A percentile compares a stretch with the other conserved stretches of the same genome.
Conservation (phyloP, 805 yeast genomes). For the Metschnikowia henanensis region DNA sequence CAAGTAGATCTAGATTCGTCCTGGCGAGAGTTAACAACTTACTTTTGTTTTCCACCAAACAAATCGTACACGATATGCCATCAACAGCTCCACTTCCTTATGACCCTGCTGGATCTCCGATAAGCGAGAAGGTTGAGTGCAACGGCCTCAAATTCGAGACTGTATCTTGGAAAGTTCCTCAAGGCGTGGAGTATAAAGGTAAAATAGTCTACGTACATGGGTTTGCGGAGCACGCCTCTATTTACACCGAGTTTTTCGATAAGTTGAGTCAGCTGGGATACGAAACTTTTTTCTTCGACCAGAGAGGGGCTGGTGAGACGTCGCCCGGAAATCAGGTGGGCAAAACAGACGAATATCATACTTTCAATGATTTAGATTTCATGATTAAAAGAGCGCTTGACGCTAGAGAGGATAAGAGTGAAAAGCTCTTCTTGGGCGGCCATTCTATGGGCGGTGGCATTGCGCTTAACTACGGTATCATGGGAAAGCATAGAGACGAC, state of each 20-base stretch:
- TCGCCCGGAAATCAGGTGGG: constrained; percentile 55
- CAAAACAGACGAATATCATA: constrained; percentile 52
- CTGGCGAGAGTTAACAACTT: too few relatives aligned
- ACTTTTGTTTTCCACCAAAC: too few relatives aligned
- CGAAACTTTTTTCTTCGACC: constrained; percentile 69
- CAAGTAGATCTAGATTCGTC: too few relatives aligned
- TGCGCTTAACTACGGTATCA: constrained; percentile 56
- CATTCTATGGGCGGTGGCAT: constrained; percentile 88
- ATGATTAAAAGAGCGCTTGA: constrained; percentile 49
- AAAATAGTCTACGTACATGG: constrained; percentile 69
- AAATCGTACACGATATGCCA: too few relatives aligned
- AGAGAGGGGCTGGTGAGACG: constrained; percentile 74
- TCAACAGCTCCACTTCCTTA: constrained; percentile 30
- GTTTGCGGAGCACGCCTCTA: constrained; percentile 55
- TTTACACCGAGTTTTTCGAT: constrained; percentile 56
- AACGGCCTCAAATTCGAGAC: constrained; percentile 43
- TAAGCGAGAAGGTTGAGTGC: constrained; percentile 28
- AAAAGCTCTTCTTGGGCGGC: constrained; percentile 56
- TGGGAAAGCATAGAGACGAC: constrained; percentile 49
- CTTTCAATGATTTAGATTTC: constrained; percentile 59
- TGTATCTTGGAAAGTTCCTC: constrained; percentile 41
- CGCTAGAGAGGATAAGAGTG: constrained; percentile 26
- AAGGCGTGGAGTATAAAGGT: constrained; percentile 41
- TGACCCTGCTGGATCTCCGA: constrained; percentile 32
- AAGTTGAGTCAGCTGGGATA: constrained; percentile 51